Conservation (phyloP, 2,329 filamentous ascomycete species). For the Lachnellula subtilissima region DNA sequence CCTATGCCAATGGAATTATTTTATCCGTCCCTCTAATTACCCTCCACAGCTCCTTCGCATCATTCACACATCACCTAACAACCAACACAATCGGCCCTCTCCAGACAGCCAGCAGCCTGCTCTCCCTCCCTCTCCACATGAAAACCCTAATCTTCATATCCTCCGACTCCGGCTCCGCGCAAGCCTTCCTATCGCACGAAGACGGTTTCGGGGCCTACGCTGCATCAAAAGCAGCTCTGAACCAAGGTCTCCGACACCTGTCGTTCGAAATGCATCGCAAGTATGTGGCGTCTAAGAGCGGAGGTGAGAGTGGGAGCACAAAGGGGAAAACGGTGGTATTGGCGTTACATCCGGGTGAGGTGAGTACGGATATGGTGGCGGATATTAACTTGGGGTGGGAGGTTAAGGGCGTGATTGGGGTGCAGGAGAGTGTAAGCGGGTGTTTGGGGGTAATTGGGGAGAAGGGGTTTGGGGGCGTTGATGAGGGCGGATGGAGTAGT, state of each 20-base stretch:
- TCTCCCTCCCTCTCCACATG: slow-evolving; percentile 32
- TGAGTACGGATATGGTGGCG: slow-evolving; percentile 30
- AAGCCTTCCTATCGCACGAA: slow-evolving; percentile 48
- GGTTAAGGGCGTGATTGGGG: slow-evolving; percentile 3
- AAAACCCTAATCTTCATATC: slow-evolving; percentile 50
- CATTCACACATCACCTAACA: slow-evolving; percentile 50
- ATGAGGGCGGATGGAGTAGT: slow-evolving; percentile 3
- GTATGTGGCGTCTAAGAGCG: neutral
- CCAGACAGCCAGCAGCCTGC: slow-evolving; percentile 48
- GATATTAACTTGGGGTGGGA: slow-evolving; percentile 7
- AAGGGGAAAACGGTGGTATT: slow-evolving; percentile 40
- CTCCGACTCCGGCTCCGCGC: slow-evolving; percentile 49
- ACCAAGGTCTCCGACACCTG: slow-evolving; percentile 52
- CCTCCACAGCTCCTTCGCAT: slow-evolving; percentile 42
- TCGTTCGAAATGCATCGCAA: slow-evolving; percentile 47
- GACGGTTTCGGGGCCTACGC: slow-evolving; percentile 54
- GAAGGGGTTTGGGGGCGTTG: slow-evolving; percentile 16
- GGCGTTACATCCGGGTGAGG: slow-evolving; percentile 54
- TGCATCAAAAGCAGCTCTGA: slow-evolving; percentile 52
- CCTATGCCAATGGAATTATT: no score
- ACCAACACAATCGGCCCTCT: slow-evolving; percentile 58
- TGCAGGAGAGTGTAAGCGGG: slow-evolving; percentile 9
- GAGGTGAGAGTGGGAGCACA: neutral
- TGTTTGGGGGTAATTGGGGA: slow-evolving; percentile 17
- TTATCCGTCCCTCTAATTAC: no score